Evolutionary conservation across 2,329 filamentous ascomycete species (phyloP).

Genomic region (Pseudogymnoascus destructans): DNA sequence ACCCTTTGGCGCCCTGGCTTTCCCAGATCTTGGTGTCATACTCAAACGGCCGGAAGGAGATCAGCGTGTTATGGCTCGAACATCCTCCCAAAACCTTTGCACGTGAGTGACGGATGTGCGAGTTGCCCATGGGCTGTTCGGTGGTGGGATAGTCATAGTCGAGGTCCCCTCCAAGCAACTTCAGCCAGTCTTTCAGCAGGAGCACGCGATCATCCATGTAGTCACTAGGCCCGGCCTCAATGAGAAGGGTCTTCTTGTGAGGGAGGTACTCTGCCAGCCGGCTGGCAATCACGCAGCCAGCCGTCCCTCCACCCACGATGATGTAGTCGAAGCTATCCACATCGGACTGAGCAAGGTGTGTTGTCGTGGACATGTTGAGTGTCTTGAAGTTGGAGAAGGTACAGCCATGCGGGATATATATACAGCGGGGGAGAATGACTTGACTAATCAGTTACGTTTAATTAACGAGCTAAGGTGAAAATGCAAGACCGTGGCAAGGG

Average conservation of each 20-base stretch:
- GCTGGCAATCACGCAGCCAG: constrained; percentile 35
- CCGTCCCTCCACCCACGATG: constrained; percentile 38
- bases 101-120: constrained; percentile 79
- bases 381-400: neutral
- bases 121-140: constrained; percentile 86
- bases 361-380: constrained; percentile 7
- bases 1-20: constrained; percentile 66
- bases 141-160: constrained; percentile 83
- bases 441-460: constrained; percentile 6
- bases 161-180: constrained; percentile 69
- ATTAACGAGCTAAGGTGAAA: neutral
- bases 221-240: constrained; percentile 83
- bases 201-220: constrained; percentile 79
- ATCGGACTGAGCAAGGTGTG: constrained; percentile 19
- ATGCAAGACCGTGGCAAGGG: neutral
- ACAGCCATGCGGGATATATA: neutral
- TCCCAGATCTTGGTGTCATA: constrained; percentile 83
- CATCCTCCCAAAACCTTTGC: constrained; percentile 88
- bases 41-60: constrained; percentile 82
- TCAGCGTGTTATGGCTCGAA: constrained; percentile 87
- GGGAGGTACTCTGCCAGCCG: constrained; percentile 61
- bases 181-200: constrained; percentile 76
- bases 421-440: neutral
- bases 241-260: constrained; percentile 64
- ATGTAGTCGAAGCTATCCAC: constrained; percentile 34